Conservation (phyloP, 441 rosid genomes). For the Gossypium aridum region DNA sequence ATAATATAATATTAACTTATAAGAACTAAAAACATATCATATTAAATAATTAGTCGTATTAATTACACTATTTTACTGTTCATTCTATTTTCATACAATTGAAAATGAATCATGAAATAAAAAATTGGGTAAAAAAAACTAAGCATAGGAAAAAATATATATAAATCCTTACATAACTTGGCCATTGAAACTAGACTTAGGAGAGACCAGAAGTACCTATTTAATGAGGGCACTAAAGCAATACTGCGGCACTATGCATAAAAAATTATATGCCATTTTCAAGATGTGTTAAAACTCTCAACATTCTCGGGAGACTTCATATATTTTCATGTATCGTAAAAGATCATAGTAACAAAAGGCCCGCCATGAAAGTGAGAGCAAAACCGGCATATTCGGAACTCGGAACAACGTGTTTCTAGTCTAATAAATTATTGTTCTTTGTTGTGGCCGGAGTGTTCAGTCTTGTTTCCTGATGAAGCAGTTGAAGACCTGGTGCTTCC, state of each 20-base stretch:
- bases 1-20: not conserved
- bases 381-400: slow-evolving; percentile 12
- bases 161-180: slow-evolving; percentile 3
- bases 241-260: slow-evolving; percentile 32
- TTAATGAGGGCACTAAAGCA: slow-evolving; percentile 24
- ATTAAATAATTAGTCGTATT: not conserved
- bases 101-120: slow-evolving; percentile 14
- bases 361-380: slow-evolving; percentile 2
- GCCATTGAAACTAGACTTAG: slow-evolving; percentile 18
- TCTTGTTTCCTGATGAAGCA: slow-evolving; percentile 30
- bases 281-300: slow-evolving; percentile 10
- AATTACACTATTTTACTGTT: not conserved
- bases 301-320: not conserved
- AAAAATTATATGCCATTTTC: slow-evolving; percentile 37
- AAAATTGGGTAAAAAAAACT: slow-evolving; percentile 15
- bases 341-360: not conserved
- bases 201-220: slow-evolving; percentile 19
- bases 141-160: not conserved
- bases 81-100: not conserved
- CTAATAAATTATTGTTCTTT: slow-evolving; percentile 24
- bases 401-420: not conserved
- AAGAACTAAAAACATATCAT: not conserved
- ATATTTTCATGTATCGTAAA: not conserved
- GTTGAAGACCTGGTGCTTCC: slow-evolving; percentile 24
- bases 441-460: slow-evolving; percentile 31